Conservation (phyloP, 441 rosid species). For the Adansonia rubrostipa region DNA sequence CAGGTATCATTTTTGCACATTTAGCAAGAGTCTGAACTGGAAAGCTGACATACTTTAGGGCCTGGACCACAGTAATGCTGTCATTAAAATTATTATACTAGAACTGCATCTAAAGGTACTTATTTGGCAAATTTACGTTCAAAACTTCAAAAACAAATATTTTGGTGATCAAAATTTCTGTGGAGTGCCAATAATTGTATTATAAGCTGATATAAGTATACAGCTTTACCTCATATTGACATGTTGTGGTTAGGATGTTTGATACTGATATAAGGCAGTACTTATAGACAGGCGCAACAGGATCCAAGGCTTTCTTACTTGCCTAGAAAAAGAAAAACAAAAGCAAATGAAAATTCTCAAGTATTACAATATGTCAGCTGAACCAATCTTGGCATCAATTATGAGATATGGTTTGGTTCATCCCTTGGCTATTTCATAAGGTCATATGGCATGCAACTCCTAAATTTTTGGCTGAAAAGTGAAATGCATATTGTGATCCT, state of each 20-base stretch:
- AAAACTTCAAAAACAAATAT: background rate
- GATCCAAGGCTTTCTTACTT: constrained; percentile 81
- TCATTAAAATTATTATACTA: constrained; percentile 22
- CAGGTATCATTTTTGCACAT: constrained; percentile 96
- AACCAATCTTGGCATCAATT: constrained; percentile 1
- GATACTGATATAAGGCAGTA: constrained; percentile 77
- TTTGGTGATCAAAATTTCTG: background rate
- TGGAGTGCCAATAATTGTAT: constrained; percentile 1
- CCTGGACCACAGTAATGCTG: constrained; percentile 48
- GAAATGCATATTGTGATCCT: background rate
- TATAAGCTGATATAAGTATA: constrained; percentile 1
- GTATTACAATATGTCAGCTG: constrained; percentile 11
- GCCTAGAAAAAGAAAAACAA: constrained; percentile 48
- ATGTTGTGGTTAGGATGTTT: constrained; percentile 87
- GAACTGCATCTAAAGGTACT: background rate
- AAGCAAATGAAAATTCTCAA: constrained; percentile 12
- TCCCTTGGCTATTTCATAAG: background rate
- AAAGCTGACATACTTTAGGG: constrained; percentile 89
- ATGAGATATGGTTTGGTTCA: background rate
- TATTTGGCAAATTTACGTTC: background rate
- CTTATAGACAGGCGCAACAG: constrained; percentile 92
- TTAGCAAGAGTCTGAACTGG: constrained; percentile 91
- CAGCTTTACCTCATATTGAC: constrained; percentile 86
- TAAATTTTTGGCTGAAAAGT: background rate
- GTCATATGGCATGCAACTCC: constrained; percentile 1